phyloP scores from a whole-genome alignment of 2,329 filamentous ascomycete genomes.

The Karstenula rhodostoma region DNA sequence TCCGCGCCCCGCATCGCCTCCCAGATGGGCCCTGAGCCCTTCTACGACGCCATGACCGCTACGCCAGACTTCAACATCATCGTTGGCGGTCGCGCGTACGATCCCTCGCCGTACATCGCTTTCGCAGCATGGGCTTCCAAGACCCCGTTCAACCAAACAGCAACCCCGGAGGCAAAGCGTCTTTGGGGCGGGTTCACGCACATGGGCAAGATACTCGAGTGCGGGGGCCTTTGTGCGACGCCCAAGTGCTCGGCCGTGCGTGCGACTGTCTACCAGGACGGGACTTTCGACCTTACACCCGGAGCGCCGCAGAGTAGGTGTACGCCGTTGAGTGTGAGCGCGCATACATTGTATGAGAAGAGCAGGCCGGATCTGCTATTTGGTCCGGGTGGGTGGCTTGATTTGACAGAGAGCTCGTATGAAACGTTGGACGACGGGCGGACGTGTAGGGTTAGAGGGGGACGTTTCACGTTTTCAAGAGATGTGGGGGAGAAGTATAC shows the following conservation, averaged over 20 bases:
- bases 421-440: conserved; percentile 50
- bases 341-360: conserved; percentile 65
- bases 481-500: conserved; percentile 47
- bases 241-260: conserved; percentile 57
- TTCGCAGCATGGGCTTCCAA: conserved; percentile 24
- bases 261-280: conserved; percentile 53
- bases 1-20: conserved; percentile 51
- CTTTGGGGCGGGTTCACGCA: conserved; percentile 44
- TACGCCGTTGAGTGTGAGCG: conserved; percentile 59
- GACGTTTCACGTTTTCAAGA: conserved; percentile 39
- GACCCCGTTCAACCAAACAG: conserved; percentile 11
- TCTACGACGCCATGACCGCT: conserved; percentile 52
- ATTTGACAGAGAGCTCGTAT: conserved; percentile 54
- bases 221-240: conserved; percentile 56
- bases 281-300: conserved; percentile 59
- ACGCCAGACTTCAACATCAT: conserved; percentile 58
- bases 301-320: conserved; percentile 52
- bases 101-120: conserved; percentile 34
- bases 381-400: conserved; percentile 60
- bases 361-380: conserved; percentile 59
- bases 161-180: conserved; percentile 10
- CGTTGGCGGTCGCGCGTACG: conserved; percentile 53
- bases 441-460: conserved; percentile 53
- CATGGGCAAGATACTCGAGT: conserved; percentile 67
- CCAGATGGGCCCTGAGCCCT: conserved; percentile 59